Evolutionary conservation across 2,329 filamentous ascomycete species (phyloP), one percentile per base, ranked within the genome.

Genomic region (Curvularia lunata): DNA sequence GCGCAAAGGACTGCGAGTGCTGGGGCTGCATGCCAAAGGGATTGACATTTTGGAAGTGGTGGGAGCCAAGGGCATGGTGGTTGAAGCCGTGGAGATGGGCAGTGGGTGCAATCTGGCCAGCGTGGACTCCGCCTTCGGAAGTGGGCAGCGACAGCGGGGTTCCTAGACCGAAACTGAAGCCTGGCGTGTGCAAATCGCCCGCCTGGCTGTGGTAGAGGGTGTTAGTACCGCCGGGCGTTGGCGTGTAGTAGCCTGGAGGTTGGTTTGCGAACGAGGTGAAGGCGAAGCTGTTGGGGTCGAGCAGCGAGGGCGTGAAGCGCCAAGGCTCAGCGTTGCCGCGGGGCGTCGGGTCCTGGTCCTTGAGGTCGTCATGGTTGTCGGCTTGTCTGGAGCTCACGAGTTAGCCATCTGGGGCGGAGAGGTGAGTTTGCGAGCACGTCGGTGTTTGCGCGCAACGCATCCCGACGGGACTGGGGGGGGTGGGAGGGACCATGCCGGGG

Each of bases 141-240:
- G 88, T 85, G n/a, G 91, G 87, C 75, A 97, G 84, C 13, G 92
- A 93, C 34, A 97, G 79, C 6, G 94, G 92, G 7, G 92, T 96
- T 23, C 87, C 87, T 80, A 95, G 85, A 42, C 88, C 87, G 61
- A 94, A 82, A 40, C 85, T 85, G 69, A 93, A 82, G 30, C 85
- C 88, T 4, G 92, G 92, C 1, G 92, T 96, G 76, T 96, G 92
- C 54, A 97, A 82, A 76, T 97, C 92, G 49, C 91, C 91, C 37
- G 91, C 90, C 76, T 93, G 91, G 50, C 85, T 86, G 73, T 96
- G 91, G 72, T 92, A 96, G 64, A 94, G 79, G 18, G 90, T 90
- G 72, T 90, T 91, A 62, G 88, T 89, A 45, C 90, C 90, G 62
- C 90, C 91, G 2, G 92, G 90, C 1, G 91, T 96, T 2, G 93